Percentiles rank a stretch among this genome's conserved stretches.
Evolutionary conservation across 495 filamentous ascomycete species (phyloP).

Genomic region (Daldinia loculata): DNA sequence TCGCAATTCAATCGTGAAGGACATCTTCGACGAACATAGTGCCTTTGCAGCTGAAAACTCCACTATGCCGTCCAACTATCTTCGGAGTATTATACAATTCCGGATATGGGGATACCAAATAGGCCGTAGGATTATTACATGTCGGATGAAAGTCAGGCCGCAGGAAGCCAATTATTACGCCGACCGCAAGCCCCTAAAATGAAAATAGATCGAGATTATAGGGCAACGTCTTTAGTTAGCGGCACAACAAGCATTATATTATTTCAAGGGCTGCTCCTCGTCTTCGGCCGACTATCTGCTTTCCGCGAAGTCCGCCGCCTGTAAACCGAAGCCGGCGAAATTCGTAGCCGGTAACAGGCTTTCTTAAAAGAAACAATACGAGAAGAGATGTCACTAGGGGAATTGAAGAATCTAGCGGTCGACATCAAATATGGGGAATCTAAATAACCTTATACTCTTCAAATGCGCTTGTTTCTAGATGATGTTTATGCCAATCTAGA

Average conservation of each 20-base stretch:
- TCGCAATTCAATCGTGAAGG: neutral
- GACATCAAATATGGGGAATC: neutral
- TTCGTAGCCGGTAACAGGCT: neutral
- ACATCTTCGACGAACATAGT: neutral
- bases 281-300: neutral
- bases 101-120: constrained; percentile 10
- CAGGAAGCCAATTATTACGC: constrained; percentile 18
- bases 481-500: neutral
- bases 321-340: neutral
- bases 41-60: neutral
- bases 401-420: too few relatives aligned
- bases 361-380: neutral
- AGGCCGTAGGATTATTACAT: neutral
- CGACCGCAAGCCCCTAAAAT: constrained; percentile 12
- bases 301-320: neutral
- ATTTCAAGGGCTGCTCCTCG: neutral
- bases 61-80: neutral
- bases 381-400: neutral
- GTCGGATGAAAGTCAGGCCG: constrained; percentile 37
- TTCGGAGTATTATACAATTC: constrained; percentile 19
- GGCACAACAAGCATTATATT: neutral
- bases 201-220: neutral
- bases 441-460: neutral
- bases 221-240: neutral
- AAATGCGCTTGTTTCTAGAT: neutral